Evolutionary conservation across 2,329 filamentous ascomycete species (phyloP), one percentile per base, ranked within the genome.

Genomic region (Colletotrichum musae): DNA sequence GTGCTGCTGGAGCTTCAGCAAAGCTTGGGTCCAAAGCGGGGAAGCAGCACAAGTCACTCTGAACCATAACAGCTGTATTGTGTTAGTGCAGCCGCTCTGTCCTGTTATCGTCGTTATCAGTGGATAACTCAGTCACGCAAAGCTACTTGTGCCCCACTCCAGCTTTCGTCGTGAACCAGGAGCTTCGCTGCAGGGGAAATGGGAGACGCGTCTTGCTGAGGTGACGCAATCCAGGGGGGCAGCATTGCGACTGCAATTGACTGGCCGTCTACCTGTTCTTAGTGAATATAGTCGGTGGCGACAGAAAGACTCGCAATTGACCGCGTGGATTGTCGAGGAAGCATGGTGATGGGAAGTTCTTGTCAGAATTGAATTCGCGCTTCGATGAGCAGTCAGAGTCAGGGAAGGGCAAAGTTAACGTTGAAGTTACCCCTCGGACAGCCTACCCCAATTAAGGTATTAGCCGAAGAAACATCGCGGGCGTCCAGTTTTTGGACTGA

Each of bases 121-220:
- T 2, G 2, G 6, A 50, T 24, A n/a, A 10, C 18, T 26, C 24
- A 15, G 18, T 6, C 48, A 5, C 36, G 21, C 16, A 54, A 43
- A 6, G 43, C 2, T 50, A 57, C 48, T 50, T 61, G 18, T 18
- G 24, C 41, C 26, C 50, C 50, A 69, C 26, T 21, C 32, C 36
- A 69, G 67, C 67, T 69, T 56, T 54, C 36, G 52, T 57, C 62
- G 50, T 41, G 26, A 39, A 41, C 54, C 24, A 45, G 51, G 66
- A 66, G 56, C 43, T 60, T 69, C 66, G 50, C 47, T 66, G 62
- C 56, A 52, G 28, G 63, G 57, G 6, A 18, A 28, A 18, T 10
- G 41, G 28, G n/a, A 32, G 57, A 54, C 36, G 28, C 26, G 53
- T 64, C 45, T 60, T 18, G 50, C 12, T 41, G 47, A 50, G 21